A percentile compares a stretch with the other conserved stretches of the same genome.
Evolutionary conservation across 495 filamentous ascomycete species (phyloP).

Genomic region (Neurospora tetraspora): DNA sequence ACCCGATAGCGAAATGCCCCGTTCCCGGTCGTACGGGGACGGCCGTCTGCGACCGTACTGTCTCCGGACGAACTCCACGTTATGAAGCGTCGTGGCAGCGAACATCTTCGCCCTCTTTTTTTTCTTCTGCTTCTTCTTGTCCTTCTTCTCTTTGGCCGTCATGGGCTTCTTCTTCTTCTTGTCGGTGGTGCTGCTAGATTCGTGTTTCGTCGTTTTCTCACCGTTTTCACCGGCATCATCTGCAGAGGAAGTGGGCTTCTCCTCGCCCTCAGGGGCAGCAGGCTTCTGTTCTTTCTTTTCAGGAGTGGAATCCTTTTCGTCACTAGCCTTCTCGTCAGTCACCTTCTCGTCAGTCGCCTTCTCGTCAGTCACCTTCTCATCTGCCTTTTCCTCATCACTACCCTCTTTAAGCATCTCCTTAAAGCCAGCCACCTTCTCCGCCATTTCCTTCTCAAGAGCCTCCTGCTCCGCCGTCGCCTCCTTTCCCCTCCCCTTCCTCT

Average conservation of each 20-base stretch:
- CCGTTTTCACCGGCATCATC: background rate
- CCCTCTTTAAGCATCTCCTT: background rate
- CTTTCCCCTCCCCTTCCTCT: background rate
- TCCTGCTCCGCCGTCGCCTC: background rate
- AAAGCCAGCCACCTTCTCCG: background rate
- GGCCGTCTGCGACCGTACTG: background rate
- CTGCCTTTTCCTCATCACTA: constrained; percentile 13
- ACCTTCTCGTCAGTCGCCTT: no score
- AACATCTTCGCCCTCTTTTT: constrained; percentile 27
- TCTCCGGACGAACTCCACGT: background rate
- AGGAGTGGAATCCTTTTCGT: background rate
- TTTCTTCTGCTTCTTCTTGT: constrained; percentile 9
- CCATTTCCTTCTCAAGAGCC: background rate
- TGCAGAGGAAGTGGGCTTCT: background rate
- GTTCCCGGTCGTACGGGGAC: constrained; percentile 13
- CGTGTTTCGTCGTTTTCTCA: background rate
- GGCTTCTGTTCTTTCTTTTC: background rate
- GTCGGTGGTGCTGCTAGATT: background rate
- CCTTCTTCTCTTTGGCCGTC: background rate
- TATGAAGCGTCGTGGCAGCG: background rate
- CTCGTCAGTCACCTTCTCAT: background rate
- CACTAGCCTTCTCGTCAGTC: background rate
- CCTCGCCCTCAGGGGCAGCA: background rate
- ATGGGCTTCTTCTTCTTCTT: constrained; percentile 7
- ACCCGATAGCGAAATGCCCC: constrained; percentile 59